These are phyloP conservation scores for Albifimbria verrucaria DNA, from an alignment of 2,329 filamentous ascomycete genomes.

Conservation along the genomic window DNA sequence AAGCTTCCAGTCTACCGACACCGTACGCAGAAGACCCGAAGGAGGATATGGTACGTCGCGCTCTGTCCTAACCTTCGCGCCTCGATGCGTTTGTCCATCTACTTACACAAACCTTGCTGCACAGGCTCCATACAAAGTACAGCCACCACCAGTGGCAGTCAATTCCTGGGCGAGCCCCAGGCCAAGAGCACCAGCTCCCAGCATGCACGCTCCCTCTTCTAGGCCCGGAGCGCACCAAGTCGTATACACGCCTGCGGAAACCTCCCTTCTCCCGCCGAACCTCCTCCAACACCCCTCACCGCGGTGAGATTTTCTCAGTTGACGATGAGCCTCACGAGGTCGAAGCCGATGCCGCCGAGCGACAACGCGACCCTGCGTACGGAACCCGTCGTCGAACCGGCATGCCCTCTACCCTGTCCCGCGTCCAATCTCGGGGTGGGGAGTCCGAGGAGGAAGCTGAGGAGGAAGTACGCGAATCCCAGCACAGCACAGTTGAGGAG, in stretches of 20 bases:
- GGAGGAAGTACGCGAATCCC: constrained; percentile 13
- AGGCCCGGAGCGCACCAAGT: constrained; percentile 45
- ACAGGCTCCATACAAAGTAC: constrained; percentile 22
- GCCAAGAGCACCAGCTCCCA: constrained; percentile 36
- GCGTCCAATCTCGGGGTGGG: constrained; percentile 37
- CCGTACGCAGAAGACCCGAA: constrained; percentile 56
- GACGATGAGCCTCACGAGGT: constrained; percentile 85
- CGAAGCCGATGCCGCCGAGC: constrained; percentile 59
- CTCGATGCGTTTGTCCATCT: background rate
- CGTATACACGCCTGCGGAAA: constrained; percentile 58
- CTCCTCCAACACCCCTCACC: constrained; percentile 75
- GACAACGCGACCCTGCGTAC: constrained; percentile 34
- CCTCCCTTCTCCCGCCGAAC: constrained; percentile 69
- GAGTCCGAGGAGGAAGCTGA: constrained; percentile 20
- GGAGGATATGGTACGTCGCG: constrained; percentile 48
- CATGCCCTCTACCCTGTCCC: constrained; percentile 31
- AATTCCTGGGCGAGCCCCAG: constrained; percentile 31
- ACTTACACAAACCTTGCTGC: background rate
- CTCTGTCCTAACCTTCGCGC: background rate
- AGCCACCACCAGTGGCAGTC: constrained; percentile 22
- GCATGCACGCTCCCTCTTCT: constrained; percentile 28
- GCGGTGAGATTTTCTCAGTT: constrained; percentile 83
- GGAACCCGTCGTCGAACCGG: constrained; percentile 31
- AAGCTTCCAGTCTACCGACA: constrained; percentile 58
- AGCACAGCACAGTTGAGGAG: constrained; percentile 23